Evolutionary conservation across 257 asterid species (phyloP).

Genomic region (Solanum sitiens): DNA sequence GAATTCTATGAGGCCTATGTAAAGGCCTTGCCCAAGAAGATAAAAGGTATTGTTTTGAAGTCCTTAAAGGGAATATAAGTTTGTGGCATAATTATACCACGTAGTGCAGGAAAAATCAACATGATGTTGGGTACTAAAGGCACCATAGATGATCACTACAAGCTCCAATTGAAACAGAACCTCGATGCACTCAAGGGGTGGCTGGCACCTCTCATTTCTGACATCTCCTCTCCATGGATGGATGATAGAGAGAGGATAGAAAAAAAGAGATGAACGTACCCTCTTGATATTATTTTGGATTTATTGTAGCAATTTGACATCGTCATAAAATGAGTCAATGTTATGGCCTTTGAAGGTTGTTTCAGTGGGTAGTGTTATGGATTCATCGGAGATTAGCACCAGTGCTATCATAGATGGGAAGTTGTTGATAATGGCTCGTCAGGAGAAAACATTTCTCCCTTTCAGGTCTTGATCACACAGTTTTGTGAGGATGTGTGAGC

Average conservation of each 20-base stretch:
- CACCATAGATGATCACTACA: background rate
- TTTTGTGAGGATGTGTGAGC: background rate
- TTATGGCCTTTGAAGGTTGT: background rate
- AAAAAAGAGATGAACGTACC: background rate
- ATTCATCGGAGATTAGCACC: background rate
- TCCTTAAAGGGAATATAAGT: background rate
- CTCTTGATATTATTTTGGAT: background rate
- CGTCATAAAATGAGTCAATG: background rate
- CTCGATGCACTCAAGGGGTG: background rate
- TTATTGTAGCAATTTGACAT: too few species aligned
- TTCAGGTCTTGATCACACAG: too few species aligned
- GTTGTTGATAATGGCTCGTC: background rate
- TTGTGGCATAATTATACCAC: background rate
- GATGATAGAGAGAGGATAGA: background rate
- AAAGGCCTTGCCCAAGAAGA: background rate
- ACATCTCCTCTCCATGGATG: background rate
- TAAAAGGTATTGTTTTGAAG: background rate
- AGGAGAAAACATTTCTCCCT: background rate
- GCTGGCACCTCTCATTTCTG: background rate
- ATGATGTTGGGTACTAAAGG: background rate
- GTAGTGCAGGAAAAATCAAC: background rate
- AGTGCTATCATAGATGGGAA: too few species aligned
- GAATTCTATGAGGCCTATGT: background rate
- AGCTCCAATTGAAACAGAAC: background rate
- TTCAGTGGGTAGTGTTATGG: too few species aligned